These are phyloP conservation scores for Boletus sp. DNA, from an alignment of 1,284 basidiomycete genomes.

Conservation along the genomic window DNA sequence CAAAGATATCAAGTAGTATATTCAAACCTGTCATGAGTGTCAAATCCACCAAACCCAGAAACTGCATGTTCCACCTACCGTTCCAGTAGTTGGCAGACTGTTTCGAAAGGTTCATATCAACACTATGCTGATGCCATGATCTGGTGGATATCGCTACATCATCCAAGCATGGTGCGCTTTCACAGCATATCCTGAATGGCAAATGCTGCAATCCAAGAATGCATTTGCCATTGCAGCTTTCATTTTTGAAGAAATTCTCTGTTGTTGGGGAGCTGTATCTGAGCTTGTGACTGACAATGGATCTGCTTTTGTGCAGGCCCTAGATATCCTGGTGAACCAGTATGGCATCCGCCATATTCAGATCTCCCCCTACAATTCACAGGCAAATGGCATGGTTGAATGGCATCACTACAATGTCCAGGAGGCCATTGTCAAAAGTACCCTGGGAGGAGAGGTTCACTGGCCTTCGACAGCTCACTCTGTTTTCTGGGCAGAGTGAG, in stretches of 20 bases:
- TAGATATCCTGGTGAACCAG: not conserved
- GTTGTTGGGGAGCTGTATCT: not conserved
- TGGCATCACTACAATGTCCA: too few relatives aligned
- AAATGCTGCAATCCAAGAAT: not conserved
- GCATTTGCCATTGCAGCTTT: accelerated
- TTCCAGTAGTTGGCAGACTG: too few relatives aligned
- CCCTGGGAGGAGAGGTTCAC: too few relatives aligned
- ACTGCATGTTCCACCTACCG: too few relatives aligned
- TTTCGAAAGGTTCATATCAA: not conserved
- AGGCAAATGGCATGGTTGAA: too few relatives aligned
- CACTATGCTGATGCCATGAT: not conserved
- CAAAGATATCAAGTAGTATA: too few relatives aligned
- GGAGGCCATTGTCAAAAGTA: too few relatives aligned
- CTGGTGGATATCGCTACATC: not conserved
- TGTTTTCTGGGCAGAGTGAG: too few relatives aligned
- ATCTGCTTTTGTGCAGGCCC: not conserved
- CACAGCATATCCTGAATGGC: not conserved
- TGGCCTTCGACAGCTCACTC: too few relatives aligned
- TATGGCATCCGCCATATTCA: not conserved
- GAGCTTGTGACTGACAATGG: not conserved
- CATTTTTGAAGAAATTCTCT: not conserved
- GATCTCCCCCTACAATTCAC: not conserved
- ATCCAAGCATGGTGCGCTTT: not conserved
- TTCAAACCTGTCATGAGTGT: too few relatives aligned
- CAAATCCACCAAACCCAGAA: too few relatives aligned